These are phyloP conservation scores for Eimeria zaria DNA, from an alignment of 169 alveolate genomes.

Conservation along the genomic window DNA sequence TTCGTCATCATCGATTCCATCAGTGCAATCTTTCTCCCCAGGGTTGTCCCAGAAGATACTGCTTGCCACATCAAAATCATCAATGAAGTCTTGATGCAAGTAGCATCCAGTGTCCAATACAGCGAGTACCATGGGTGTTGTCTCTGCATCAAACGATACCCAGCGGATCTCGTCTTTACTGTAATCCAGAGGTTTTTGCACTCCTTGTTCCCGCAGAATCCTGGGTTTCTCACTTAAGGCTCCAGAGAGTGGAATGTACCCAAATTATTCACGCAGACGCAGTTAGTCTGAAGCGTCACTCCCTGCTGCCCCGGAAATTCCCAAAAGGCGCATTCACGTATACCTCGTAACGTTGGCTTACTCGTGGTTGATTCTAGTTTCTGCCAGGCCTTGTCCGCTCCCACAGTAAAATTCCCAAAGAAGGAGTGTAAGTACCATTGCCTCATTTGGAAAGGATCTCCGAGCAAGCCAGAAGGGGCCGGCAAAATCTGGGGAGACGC, in stretches of 20 bases:
- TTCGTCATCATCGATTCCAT: conserved; percentile 87
- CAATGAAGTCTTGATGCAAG: conserved; percentile 88
- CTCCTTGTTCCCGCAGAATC: background rate
- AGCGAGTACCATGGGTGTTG: conserved; percentile 75
- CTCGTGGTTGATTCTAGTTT: conserved; percentile 59
- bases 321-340: background rate
- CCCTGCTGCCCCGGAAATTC: too few species aligned
- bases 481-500: conserved; percentile 33
- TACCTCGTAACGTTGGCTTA: background rate
- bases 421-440: conserved; percentile 83
- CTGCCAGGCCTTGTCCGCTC: conserved; percentile 81
- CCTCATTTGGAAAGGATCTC: conserved; percentile 81
- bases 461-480: conserved; percentile 70
- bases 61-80: conserved; percentile 80
- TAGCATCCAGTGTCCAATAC: conserved; percentile 85
- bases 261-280: background rate
- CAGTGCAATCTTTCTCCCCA: conserved; percentile 86
- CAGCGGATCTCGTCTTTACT: background rate
- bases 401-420: conserved; percentile 81
- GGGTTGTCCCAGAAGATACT: conserved; percentile 89
- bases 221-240: background rate
- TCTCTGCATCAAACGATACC: conserved; percentile 12
- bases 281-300: background rate
- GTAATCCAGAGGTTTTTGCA: background rate
- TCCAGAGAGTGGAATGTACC: background rate